phyloP scores from a whole-genome alignment of 1,284 basidiomycete genomes.

The Gomphus bonarii region DNA sequence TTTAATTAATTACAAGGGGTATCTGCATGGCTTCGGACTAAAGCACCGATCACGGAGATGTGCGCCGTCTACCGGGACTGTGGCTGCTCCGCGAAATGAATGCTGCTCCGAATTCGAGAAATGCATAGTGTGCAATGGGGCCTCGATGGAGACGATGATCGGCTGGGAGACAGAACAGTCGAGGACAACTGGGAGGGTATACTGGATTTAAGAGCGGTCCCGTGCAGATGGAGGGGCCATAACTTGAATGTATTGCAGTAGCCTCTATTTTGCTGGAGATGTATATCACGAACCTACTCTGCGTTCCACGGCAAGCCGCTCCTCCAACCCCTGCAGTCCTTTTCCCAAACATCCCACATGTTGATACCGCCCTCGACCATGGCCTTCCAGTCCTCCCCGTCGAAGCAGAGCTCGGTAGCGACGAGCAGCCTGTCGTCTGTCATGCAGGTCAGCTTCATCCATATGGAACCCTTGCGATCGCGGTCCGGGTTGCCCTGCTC shows the following conservation, averaged over 20 bases:
- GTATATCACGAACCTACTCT: neutral
- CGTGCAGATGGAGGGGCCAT: neutral
- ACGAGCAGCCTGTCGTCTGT: constrained; percentile 1
- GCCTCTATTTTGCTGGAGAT: neutral
- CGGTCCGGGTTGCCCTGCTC: neutral
- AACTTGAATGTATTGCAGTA: too few species aligned
- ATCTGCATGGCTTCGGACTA: neutral
- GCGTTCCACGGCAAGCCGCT: neutral
- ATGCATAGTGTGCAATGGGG: too few species aligned
- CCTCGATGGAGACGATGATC: too few species aligned
- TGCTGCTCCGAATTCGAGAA: neutral
- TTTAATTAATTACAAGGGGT: too few species aligned
- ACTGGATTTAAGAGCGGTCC: neutral
- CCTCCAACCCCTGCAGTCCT: constrained; percentile 1
- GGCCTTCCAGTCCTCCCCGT: constrained; percentile 4
- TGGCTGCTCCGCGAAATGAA: neutral
- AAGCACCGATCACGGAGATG: neutral
- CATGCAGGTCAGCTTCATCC: constrained; percentile 1
- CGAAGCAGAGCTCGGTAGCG: neutral
- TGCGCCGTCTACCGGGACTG: neutral
- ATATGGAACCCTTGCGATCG: constrained; percentile 6
- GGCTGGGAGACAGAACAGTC: too few species aligned
- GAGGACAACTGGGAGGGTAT: too few species aligned
- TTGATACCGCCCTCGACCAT: neutral
- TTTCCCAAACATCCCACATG: neutral